Evolutionary conservation across 129 eudicot genomes (phyloP).

Genomic region (Saposhnikovia divaricata): DNA sequence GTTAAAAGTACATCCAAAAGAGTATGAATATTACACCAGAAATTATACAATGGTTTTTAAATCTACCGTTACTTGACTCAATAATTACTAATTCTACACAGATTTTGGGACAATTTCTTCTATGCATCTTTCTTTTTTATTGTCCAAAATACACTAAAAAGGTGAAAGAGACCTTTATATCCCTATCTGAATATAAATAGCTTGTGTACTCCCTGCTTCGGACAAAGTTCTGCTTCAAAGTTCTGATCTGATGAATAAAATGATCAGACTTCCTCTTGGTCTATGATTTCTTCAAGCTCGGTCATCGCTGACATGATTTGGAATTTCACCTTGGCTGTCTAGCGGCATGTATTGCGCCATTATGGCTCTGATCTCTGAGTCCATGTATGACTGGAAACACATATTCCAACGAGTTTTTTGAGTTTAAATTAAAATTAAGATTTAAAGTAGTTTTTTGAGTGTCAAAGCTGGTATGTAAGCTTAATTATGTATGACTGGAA

Average conservation of each 20-base stretch:
- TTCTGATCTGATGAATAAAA: constrained; percentile 13
- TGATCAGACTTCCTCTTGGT: constrained; percentile 6
- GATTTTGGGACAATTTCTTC: neutral
- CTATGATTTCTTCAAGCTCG: constrained; percentile 39
- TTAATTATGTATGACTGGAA: constrained; percentile 36
- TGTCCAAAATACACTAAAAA: constrained; percentile 27
- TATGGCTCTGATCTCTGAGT: constrained; percentile 92
- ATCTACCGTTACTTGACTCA: neutral
- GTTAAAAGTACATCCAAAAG: neutral
- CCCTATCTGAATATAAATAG: constrained; percentile 34
- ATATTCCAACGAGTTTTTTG: neutral
- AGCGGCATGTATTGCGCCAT: constrained; percentile 94
- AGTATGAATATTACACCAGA: constrained; percentile 3
- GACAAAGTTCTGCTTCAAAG: constrained; percentile 27
- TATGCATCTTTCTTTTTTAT: constrained; percentile 5
- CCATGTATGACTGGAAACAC: constrained; percentile 76
- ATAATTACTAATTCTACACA: constrained; percentile 11
- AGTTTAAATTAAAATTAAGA: neutral
- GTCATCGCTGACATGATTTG: constrained; percentile 55
- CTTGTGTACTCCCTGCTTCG: constrained; percentile 22
- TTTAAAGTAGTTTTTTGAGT: neutral
- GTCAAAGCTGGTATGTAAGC: neutral
- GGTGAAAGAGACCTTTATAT: constrained; percentile 22
- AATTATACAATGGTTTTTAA: neutral
- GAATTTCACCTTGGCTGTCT: constrained; percentile 83